A percentile compares a stretch with the other conserved stretches of the same genome.
These are phyloP conservation scores for Phytophthora pinifolia DNA, from an alignment of 352 stramenopile species.

Conservation along the genomic window DNA sequence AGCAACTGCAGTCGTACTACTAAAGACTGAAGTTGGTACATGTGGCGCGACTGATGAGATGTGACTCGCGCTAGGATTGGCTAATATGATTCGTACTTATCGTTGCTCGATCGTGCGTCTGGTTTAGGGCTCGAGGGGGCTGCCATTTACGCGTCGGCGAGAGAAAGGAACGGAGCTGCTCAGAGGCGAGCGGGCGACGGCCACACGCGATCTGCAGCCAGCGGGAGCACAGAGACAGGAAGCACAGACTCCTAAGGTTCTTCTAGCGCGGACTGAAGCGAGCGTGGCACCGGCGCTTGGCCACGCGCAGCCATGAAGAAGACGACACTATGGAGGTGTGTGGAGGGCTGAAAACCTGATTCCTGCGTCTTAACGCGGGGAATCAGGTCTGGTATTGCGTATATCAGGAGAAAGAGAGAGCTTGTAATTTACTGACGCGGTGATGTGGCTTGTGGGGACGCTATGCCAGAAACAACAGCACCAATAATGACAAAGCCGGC, in stretches of 20 bases:
- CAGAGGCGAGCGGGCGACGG: conserved; percentile 14
- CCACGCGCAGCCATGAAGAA: conserved; percentile 32
- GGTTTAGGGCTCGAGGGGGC: conserved; percentile 2
- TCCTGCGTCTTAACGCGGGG: conserved; percentile 9
- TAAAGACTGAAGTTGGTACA: conserved; percentile 22
- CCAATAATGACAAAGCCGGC: conserved; percentile 2
- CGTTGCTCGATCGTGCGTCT: too few relatives aligned
- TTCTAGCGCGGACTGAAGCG: conserved; percentile 4
- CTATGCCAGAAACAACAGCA: conserved; percentile 5
- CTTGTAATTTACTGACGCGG: neutral
- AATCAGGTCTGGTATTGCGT: too few relatives aligned
- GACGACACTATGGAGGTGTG: conserved; percentile 33
- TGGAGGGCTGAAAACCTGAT: conserved; percentile 8
- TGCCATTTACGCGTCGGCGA: conserved; percentile 13
- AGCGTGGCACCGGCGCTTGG: neutral
- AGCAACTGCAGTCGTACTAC: conserved; percentile 17
- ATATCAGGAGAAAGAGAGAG: neutral
- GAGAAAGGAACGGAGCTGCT: conserved; percentile 26
- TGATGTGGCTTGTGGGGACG: conserved; percentile 9
- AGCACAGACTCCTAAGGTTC: neutral
- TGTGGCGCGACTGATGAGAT: conserved; percentile 30
- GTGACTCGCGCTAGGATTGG: conserved; percentile 11
- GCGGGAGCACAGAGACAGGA: conserved; percentile 8
- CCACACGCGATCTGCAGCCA: conserved; percentile 12
- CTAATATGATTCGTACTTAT: conserved; percentile 30